Evolutionary conservation across 495 filamentous ascomycete genomes (phyloP), one percentile per base, ranked within the genome.

Genomic region (Patellaria atrata): DNA sequence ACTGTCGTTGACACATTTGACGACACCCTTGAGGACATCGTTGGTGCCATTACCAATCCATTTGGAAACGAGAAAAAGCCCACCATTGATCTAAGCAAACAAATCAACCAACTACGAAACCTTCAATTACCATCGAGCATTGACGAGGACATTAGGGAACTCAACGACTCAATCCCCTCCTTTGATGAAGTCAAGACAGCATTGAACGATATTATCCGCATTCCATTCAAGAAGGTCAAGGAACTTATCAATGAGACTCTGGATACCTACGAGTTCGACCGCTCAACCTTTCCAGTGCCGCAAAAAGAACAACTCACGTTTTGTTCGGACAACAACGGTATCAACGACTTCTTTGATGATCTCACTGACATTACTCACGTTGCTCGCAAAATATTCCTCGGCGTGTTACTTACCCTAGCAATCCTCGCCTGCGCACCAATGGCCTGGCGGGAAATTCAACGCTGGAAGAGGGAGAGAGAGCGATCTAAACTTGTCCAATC

Each of bases 331-430:
- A 82, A 87, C 60, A 70, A 77, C 35, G 74, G 68, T 14, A 82
- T 97, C 64, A 74, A 78, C 52, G 66, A 77, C 40, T 96, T 96
- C 68, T 97, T 97, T 56, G 61, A 76, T 16, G 64, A 62, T 1
- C 63, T 94, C 0, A 63, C 67, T 15, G 56, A 70, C 9, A 64
- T 82, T 5, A 63, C 70, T 0, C 41, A 60, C 23, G 68, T 60
- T 0, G 79, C 82, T 9, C 70, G 74, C 40, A 79, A 73, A 25
- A 68, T 80, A 27, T 82, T 89, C 48, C 72, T 89, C 32, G 69
- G 66, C 12, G 67, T 82, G 15, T 59, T 94, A 24, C 47, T 75
- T 21, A 52, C 84, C 27, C 57, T 73, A 11, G 84, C 86, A 1
- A 49, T 86, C 16, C 56, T 81, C 10, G 80, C 63, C 14, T 82